Conservation (phyloP, 306 rosid genomes). For the Arachis stenosperma region DNA sequence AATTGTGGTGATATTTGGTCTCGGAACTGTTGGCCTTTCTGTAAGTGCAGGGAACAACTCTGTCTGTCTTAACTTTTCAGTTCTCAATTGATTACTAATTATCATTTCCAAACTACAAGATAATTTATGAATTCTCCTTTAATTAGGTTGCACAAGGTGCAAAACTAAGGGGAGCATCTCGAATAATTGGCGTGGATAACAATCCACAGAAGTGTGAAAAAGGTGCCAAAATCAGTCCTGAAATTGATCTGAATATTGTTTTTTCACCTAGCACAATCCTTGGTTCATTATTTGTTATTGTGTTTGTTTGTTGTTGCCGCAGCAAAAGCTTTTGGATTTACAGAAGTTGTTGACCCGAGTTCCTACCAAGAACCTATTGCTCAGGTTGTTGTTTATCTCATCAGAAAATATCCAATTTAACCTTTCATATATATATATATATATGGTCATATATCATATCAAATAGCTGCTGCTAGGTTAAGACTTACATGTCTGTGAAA, state of each 20-base stretch:
- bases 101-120: constrained; percentile 27
- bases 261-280: constrained; percentile 17
- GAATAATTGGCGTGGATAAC: constrained; percentile 85
- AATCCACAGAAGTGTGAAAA: constrained; percentile 74
- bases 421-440: not conserved
- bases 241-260: constrained; percentile 2
- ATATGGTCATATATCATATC: constrained; percentile 15
- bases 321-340: constrained; percentile 90
- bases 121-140: constrained; percentile 9
- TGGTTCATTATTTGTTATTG: constrained; percentile 33
- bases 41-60: constrained; percentile 53
- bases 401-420: constrained; percentile 14
- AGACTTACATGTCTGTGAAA: constrained; percentile 3
- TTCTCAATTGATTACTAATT: constrained; percentile 17
- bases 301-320: constrained; percentile 46
- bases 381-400: constrained; percentile 56
- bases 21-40: constrained; percentile 97
- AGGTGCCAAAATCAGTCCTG: constrained; percentile 47
- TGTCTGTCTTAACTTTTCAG: constrained; percentile 26
- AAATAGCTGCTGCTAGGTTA: constrained; percentile 17
- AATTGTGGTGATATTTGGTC: constrained; percentile 92
- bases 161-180: constrained; percentile 82
- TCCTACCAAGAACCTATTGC: constrained; percentile 66
- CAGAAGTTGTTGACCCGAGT: constrained; percentile 71
- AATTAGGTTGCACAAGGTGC: constrained; percentile 92